Conservation (phyloP, 177 flowering plant species). For the Vitis hybrid region DNA sequence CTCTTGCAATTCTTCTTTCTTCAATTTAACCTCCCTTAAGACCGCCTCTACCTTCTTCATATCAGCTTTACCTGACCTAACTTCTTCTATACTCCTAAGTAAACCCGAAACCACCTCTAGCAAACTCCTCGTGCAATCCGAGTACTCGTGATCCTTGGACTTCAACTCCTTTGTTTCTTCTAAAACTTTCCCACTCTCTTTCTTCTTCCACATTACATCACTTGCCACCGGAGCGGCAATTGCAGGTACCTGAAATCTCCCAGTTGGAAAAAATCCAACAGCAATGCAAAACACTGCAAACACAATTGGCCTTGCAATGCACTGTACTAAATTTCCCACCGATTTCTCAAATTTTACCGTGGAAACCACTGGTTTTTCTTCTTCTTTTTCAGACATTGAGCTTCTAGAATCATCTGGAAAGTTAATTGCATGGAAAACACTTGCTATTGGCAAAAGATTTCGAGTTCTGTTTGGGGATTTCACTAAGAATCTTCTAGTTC, state of each 20-base stretch:
- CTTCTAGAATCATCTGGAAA: conserved; percentile 2
- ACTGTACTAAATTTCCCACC: conserved; percentile 3
- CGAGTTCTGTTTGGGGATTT: conserved; percentile 7
- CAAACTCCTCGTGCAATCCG: conserved; percentile 51
- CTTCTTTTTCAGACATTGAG: conserved; percentile 6
- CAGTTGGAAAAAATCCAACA: conserved; percentile 45
- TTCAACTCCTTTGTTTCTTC: conserved; percentile 1
- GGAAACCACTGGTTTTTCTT: background rate
- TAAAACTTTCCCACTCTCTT: conserved; percentile 15
- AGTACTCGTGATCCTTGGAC: conserved; percentile 47
- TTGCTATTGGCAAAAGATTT: conserved; percentile 10
- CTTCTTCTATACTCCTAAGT: conserved; percentile 53
- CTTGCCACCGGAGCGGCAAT: conserved; percentile 35
- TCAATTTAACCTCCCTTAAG: conserved; percentile 50
- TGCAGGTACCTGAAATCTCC: conserved; percentile 34
- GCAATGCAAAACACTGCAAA: conserved; percentile 44
- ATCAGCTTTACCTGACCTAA: conserved; percentile 36
- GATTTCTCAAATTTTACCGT: background rate
- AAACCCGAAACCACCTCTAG: conserved; percentile 51
- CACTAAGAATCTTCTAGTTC: conserved; percentile 13
- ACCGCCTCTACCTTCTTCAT: conserved; percentile 41
- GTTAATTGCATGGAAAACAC: background rate
- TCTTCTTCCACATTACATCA: conserved; percentile 21
- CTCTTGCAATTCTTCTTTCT: conserved; percentile 41
- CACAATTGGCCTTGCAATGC: conserved; percentile 31